Evolutionary conservation across 1,284 basidiomycete genomes (phyloP), one percentile per base, ranked within the genome.

Genomic region (Fomitopsis palustris): DNA sequence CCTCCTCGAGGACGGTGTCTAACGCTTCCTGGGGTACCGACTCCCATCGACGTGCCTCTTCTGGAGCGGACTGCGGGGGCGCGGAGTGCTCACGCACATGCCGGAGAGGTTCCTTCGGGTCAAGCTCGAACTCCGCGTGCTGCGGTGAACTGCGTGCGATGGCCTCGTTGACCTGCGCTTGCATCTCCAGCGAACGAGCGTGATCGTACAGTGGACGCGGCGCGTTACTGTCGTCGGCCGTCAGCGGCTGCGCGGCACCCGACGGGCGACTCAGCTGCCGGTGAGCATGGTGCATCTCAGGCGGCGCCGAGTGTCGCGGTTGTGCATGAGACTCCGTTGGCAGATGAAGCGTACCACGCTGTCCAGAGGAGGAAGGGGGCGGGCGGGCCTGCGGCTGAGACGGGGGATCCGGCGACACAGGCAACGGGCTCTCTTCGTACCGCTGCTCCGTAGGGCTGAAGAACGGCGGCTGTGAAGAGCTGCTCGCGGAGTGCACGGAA

Each of bases 241-340:
- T 76, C 45, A 51, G 54, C 73, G 75, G 54, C 64, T 67, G 63
- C 65, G 71, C 55, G 61, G 49, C 31, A 55, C 58, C n/a, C 66
- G 72, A 8, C 63, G 63, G 29, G 58, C 51, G 12, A 25, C 75
- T 74, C 47, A 79, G 68, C 41, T 68, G 67, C 6, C 65, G 71
- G 58, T 79, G 78, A 0, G 68, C 72, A 17, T 72, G 67, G 14
- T 77, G 76, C 25, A 86, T 67, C 56, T 81, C 79, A 3, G 84
- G 76, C 23, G 86, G 86, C 0, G 85, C 85, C 41, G 84, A 81
- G 17, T 70, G 63, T 41, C 60, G 67, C 12, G 43, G 29, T 9
- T 9, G 41, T 25, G 17, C 54, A 1, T 10, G 29, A 39, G 33
- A 29, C 52, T 23, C 19, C 14, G 14, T n/a, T 21, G 25, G 4